phyloP scores from a whole-genome alignment of 345 rosid species.

The Carallia brachiata region DNA sequence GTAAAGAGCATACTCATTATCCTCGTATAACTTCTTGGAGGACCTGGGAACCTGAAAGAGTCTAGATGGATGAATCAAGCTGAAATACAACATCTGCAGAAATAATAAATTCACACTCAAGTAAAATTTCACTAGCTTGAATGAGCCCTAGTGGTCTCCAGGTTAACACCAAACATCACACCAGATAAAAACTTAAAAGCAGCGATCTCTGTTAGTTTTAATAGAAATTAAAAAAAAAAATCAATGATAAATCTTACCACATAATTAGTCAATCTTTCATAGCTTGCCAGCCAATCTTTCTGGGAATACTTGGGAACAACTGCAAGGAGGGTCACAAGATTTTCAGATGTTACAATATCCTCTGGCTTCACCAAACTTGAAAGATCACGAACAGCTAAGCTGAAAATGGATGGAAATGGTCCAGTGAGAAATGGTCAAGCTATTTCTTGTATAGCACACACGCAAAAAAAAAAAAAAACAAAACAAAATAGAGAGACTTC shows the following conservation, averaged over 20 bases:
- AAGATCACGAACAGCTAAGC: slow-evolving; percentile 99
- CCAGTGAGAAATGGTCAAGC: slow-evolving; percentile 7
- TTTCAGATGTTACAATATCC: slow-evolving; percentile 80
- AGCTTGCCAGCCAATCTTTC: slow-evolving; percentile 94
- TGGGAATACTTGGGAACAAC: slow-evolving; percentile 92
- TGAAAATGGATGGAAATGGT: slow-evolving; percentile 37
- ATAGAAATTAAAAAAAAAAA: background rate
- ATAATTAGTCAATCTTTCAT: slow-evolving; percentile 84
- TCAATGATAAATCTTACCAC: slow-evolving; percentile 61
- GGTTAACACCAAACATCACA: background rate
- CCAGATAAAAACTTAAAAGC: background rate
- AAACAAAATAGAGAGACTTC: background rate
- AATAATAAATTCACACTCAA: background rate
- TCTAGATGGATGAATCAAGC: slow-evolving; percentile 6
- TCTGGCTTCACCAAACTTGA: slow-evolving; percentile 88
- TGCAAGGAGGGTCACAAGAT: slow-evolving; percentile 82
- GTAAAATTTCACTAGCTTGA: slow-evolving; percentile 1
- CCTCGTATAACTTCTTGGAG: slow-evolving; percentile 86
- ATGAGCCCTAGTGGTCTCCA: background rate
- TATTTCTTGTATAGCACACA: too few relatives aligned
- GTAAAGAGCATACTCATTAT: slow-evolving; percentile 96
- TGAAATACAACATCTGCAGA: background rate
- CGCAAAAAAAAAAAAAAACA: too few relatives aligned
- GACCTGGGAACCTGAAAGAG: slow-evolving; percentile 90
- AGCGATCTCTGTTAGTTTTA: background rate